phyloP scores from a whole-genome alignment of 441 rosid species.

The Sinapis alba region DNA sequence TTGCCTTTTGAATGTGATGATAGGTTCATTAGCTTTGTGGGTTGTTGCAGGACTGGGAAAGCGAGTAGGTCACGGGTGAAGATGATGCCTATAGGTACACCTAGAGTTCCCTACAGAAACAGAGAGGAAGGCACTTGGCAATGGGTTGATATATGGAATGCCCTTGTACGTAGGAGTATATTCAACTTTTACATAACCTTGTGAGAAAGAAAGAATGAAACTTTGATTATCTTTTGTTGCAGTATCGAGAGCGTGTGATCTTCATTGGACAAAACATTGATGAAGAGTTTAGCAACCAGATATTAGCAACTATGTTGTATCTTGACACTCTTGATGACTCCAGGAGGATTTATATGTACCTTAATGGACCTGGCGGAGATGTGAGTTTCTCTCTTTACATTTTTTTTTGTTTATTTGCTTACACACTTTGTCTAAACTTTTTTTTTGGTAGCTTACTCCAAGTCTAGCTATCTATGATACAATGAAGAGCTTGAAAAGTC shows the following conservation, averaged over 20 bases:
- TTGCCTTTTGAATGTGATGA: neutral
- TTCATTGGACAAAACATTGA: slow-evolving; percentile 79
- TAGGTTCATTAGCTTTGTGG: neutral
- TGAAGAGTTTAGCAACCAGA: slow-evolving; percentile 87
- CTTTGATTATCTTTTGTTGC: slow-evolving; percentile 39
- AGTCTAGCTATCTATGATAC: slow-evolving; percentile 83
- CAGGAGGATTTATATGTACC: slow-evolving; percentile 62
- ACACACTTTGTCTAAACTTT: neutral
- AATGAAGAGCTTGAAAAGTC: slow-evolving; percentile 83
- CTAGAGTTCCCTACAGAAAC: slow-evolving; percentile 72
- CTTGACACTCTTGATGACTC: slow-evolving; percentile 79
- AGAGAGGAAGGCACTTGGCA: slow-evolving; percentile 91
- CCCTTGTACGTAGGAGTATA: slow-evolving; percentile 66
- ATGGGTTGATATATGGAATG: slow-evolving; percentile 91
- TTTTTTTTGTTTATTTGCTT: slow-evolving; percentile 16
- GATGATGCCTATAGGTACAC: slow-evolving; percentile 90
- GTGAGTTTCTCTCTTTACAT: slow-evolving; percentile 44
- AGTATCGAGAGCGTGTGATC: slow-evolving; percentile 88
- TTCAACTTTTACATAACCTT: neutral
- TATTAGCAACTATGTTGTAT: slow-evolving; percentile 89
- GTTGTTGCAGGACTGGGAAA: slow-evolving; percentile 42
- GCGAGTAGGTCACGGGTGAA: slow-evolving; percentile 53
- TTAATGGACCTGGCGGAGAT: slow-evolving; percentile 94
- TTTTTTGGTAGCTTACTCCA: slow-evolving; percentile 67
- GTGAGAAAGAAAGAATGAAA: neutral